Percentiles rank a stretch among this genome's conserved stretches.
These are phyloP conservation scores for Cyclotella cryptica DNA, from an alignment of 108 stramenopile genomes.

Conservation along the genomic window DNA sequence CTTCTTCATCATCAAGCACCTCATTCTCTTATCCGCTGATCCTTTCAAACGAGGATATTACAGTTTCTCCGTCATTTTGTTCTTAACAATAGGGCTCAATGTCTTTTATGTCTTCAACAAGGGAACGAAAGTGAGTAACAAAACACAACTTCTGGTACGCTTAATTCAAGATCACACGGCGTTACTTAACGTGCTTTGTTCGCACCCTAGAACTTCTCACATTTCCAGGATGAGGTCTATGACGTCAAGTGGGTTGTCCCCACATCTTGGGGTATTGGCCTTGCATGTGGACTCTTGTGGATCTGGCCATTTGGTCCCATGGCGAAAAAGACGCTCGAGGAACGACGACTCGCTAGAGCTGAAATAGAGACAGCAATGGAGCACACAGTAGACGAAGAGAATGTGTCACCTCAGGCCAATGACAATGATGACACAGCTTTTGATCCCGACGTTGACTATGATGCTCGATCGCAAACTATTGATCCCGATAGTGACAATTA, in stretches of 20 bases:
- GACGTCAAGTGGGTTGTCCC: conserved; percentile 28
- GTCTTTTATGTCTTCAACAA: conserved; percentile 65
- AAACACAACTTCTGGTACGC: no score
- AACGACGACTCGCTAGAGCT: background rate
- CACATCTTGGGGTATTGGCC: conserved; percentile 39
- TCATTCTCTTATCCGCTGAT: conserved; percentile 34
- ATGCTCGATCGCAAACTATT: no score
- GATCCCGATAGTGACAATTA: no score
- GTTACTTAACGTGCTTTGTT: no score
- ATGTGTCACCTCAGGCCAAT: no score
- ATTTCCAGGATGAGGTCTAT: conserved; percentile 42
- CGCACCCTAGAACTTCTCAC: conserved; percentile 17
- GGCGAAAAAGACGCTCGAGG: background rate
- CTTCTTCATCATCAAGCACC: conserved; percentile 29
- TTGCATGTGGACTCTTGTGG: conserved; percentile 47
- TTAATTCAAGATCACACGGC: no score
- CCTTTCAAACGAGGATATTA: conserved; percentile 55
- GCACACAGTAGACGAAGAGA: no score
- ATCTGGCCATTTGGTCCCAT: conserved; percentile 45
- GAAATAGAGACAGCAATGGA: background rate
- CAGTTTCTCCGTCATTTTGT: conserved; percentile 60
- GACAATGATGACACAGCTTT: no score
- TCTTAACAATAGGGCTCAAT: conserved; percentile 49
- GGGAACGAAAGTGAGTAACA: conserved; percentile 20
- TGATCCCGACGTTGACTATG: no score